Evolutionary conservation across 148 eudicot genomes (phyloP), one percentile per base, ranked within the genome.

Genomic region (Nyssa sinensis): DNA sequence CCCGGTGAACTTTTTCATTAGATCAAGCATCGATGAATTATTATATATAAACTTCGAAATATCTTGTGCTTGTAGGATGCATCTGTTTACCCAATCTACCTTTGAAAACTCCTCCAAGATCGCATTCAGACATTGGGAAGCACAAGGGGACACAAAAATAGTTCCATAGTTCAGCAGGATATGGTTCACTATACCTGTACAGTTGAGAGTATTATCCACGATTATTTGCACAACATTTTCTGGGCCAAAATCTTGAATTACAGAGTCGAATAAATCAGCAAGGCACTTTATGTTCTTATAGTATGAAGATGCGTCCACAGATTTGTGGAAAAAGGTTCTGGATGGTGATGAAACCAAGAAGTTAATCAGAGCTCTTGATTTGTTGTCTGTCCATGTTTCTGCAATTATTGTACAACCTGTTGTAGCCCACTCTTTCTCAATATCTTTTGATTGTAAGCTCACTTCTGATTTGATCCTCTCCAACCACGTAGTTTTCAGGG

Each of bases 301-400:
- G 79, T 86, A 89, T 0, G 94, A 82, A 27, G 97, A 90, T 7
- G 92, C 92, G 62, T 94, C 98, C 1, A 92, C 96, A 1, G 98
- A 94, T 81, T 90, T 94, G 84, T 94, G 92, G 76, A 94, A 94
- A 77, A 89, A 92, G 62, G 96, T 90, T 80, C 93, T 80, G 1
- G 94, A 86, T n/a, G 98, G 98, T 28, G 98, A 94, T n/a, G 98
- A 90, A 80, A 92, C 91, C 34, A 84, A 81, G 78, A 94, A 92
- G 62, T 92, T 94, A 35, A 94, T 88, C 69, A 94, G 30, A 66
- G 97, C 98, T 77, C 84, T 91, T 5, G 94, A 85, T 81, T 90
- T 94, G 79, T 90, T 87, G 81, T 94, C 98, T n/a, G 97, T 88
- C 96, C 97, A 94, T 25, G 96, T 89, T 74, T 94, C 94, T 33